phyloP scores from a whole-genome alignment of 2,329 filamentous ascomycete genomes.

The Botryotinia narcissicola region DNA sequence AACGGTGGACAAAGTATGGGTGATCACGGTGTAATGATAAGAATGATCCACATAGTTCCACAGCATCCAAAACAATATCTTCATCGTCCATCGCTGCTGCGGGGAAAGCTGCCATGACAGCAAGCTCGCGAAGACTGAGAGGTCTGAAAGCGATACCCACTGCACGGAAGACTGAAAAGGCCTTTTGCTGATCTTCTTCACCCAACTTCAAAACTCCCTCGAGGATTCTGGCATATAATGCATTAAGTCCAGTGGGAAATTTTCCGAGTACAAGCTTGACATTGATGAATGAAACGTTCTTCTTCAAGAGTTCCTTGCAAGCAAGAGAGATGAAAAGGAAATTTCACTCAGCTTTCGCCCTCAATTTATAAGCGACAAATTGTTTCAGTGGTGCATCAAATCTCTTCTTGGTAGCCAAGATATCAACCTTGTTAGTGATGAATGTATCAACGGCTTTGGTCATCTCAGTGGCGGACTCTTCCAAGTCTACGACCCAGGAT shows the following conservation, averaged over 20 bases:
- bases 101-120: slow-evolving; percentile 19
- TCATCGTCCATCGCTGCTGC: slow-evolving; percentile 15
- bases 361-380: slow-evolving; percentile 16
- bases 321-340: slow-evolving; percentile 19
- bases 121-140: slow-evolving; percentile 19
- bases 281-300: slow-evolving; percentile 18
- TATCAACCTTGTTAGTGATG: slow-evolving; percentile 13
- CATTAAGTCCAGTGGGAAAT: slow-evolving; percentile 15
- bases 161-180: slow-evolving; percentile 19
- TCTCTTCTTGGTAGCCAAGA: slow-evolving; percentile 15
- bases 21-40: slow-evolving; percentile 17
- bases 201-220: slow-evolving; percentile 11
- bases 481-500: slow-evolving; percentile 16
- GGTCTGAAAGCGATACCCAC: slow-evolving; percentile 20
- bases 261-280: slow-evolving; percentile 18
- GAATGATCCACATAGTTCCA: slow-evolving; percentile 19
- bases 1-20: slow-evolving; percentile 18
- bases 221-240: slow-evolving; percentile 17
- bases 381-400: slow-evolving; percentile 18
- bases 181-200: slow-evolving; percentile 19
- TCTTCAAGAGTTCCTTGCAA: slow-evolving; percentile 19
- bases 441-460: slow-evolving; percentile 10
- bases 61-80: slow-evolving; percentile 12
- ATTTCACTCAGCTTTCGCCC: slow-evolving; percentile 12
- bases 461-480: slow-evolving; percentile 8